Evolutionary conservation across 177 flowering plant species (phyloP), one percentile per base, ranked within the genome.

Genomic region (Tripterygium wilfordii): DNA sequence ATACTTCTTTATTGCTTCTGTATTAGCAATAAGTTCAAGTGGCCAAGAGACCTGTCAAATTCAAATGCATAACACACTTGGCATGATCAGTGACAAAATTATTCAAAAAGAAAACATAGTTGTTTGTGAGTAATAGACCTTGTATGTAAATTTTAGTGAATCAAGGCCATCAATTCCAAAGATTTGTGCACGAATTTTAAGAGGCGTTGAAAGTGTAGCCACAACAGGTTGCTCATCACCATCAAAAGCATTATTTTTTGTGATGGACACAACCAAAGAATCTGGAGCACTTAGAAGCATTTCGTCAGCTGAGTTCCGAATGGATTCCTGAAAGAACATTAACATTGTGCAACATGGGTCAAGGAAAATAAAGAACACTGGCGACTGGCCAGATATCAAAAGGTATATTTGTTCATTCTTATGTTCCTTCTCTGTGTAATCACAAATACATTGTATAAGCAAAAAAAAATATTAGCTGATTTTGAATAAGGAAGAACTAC

Each of bases 261-360:
- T 35, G 29, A 92, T 69, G 20, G 90, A 84, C 49, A 86, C 92
- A 42, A 76, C 79, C 63, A 92, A 71, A 15, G 88, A 76, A 75
- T 88, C 92, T 3, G 94, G 89, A 19, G 86, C 64, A 66, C 78
- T 78, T 42, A 92, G 45, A 47, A 88, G 75, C 67, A 62, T 74
- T 48, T 75, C 67, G 80, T 86, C 97, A 56, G 96, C 81, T 51
- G 99, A 92, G 52, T 88, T 84, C 60, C 85, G 70, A 44, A 92
- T 82, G 38, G 99, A 92, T 56, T 92, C 97, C 96, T 88, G 78
- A 10, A n/a, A n/a, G n/a, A n/a, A n/a, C n/a, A n/a, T n/a, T n/a
- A n/a, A n/a, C n/a, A n/a, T n/a, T n/a, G n/a, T n/a, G n/a, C n/a
- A n/a, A n/a, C n/a, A n/a, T n/a, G n/a, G n/a, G n/a, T n/a, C n/a